These are phyloP conservation scores for Phalaenopsis hybrid DNA, from an alignment of 116 monocot species.

Conservation along the genomic window DNA sequence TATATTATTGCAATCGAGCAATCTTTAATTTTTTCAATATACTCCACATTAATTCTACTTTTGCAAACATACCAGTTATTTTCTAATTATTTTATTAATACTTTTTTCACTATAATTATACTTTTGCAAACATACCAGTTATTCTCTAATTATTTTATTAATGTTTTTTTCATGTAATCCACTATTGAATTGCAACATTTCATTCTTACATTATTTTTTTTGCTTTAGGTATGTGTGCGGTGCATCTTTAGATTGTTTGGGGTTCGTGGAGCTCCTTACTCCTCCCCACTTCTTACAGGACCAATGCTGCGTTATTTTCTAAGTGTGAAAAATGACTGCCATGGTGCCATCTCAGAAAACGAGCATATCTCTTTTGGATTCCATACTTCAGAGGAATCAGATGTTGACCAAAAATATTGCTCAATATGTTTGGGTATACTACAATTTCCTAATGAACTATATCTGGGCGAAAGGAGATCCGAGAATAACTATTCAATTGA, in stretches of 20 bases:
- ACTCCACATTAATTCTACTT: neutral
- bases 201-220: neutral
- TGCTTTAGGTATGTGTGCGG: constrained; percentile 60
- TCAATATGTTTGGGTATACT: constrained; percentile 76
- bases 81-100: neutral
- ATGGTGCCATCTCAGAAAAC: constrained; percentile 18
- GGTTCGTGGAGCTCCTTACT: constrained; percentile 29
- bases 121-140: neutral
- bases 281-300: constrained; percentile 36
- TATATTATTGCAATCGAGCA: neutral
- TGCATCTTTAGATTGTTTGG: constrained; percentile 77
- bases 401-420: constrained; percentile 30
- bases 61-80: neutral
- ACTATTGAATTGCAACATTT: neutral
- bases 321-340: constrained; percentile 23
- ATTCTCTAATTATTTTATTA: neutral
- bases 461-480: constrained; percentile 11
- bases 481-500: constrained; percentile 23
- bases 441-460: constrained; percentile 27
- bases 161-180: neutral
- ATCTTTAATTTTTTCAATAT: neutral
- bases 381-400: constrained; percentile 9
- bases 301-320: constrained; percentile 31
- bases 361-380: neutral
- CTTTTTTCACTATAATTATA: neutral